phyloP scores from a whole-genome alignment of 768 basidiomycete genomes.

The Stropharia rugosoannulata region DNA sequence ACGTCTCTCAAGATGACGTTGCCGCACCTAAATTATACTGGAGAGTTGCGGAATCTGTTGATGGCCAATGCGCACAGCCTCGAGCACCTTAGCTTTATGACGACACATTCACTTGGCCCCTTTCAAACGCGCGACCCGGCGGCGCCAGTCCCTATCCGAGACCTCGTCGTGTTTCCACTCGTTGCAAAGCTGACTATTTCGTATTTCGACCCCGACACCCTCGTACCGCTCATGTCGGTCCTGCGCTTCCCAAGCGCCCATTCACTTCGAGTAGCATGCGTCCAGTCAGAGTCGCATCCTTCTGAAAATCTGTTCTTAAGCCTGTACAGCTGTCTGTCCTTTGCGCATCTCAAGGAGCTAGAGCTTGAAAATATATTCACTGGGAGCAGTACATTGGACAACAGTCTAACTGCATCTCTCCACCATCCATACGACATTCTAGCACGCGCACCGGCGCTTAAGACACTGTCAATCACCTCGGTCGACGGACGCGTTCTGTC shows the following conservation, averaged over 20 bases:
- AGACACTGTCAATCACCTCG: neutral
- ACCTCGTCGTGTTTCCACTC: neutral
- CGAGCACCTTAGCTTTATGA: constrained; percentile 4
- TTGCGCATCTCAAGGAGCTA: neutral
- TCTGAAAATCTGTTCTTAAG: neutral
- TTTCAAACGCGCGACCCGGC: neutral
- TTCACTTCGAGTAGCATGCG: neutral
- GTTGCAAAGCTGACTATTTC: constrained; percentile 3
- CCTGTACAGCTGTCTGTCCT: neutral
- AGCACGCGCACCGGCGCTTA: neutral
- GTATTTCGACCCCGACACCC: constrained; percentile 1
- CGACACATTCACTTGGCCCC: neutral
- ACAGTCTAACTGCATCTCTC: neutral
- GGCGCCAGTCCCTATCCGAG: neutral
- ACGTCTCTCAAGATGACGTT: constrained; percentile 6
- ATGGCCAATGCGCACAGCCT: constrained; percentile 2
- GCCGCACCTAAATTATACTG: neutral
- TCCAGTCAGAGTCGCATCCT: neutral
- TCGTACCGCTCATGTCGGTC: neutral
- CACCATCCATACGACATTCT: neutral
- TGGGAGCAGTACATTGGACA: neutral
- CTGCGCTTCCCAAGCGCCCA: neutral
- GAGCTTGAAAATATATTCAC: neutral
- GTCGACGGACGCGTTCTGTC: neutral
- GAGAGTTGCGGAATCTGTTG: neutral